Conservation (phyloP, 331 rosid species). For the Spiraea crenata region DNA sequence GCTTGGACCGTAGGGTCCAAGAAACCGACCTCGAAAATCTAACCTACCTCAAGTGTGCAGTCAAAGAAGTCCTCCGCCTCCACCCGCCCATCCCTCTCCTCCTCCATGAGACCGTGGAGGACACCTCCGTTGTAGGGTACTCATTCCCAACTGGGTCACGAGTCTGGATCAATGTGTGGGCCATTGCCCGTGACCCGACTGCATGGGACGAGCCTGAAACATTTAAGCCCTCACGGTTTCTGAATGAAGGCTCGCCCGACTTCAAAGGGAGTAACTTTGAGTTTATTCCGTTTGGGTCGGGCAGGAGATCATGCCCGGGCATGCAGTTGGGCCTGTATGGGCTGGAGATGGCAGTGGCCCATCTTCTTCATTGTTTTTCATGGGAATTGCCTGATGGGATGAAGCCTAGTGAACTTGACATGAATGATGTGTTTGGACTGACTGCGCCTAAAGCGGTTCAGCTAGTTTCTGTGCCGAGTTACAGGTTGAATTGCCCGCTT, state of each 20-base stretch:
- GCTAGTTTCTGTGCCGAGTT: slow-evolving; percentile 45
- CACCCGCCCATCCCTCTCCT: slow-evolving; percentile 65
- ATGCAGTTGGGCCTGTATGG: slow-evolving; percentile 55
- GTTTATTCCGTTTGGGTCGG: slow-evolving; percentile 59
- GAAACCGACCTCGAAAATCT: slow-evolving; percentile 42
- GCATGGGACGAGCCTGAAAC: slow-evolving; percentile 46
- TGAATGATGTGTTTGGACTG: slow-evolving; percentile 58
- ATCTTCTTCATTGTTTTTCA: slow-evolving; percentile 47
- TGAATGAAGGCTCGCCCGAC: slow-evolving; percentile 31
- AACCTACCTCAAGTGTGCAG: slow-evolving; percentile 33
- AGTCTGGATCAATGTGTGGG: slow-evolving; percentile 53
- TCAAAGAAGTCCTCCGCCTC: slow-evolving; percentile 59
- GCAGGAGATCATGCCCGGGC: slow-evolving; percentile 57
- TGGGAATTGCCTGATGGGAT: slow-evolving; percentile 55
- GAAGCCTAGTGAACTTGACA: slow-evolving; percentile 47
- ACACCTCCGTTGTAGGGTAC: slow-evolving; percentile 33
- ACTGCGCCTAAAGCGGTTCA: slow-evolving; percentile 53
- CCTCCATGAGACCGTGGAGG: slow-evolving; percentile 47
- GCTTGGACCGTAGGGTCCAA: slow-evolving; percentile 32
- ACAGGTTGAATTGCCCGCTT: slow-evolving; percentile 36
- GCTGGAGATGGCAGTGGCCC: slow-evolving; percentile 45
- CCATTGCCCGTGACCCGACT: slow-evolving; percentile 37
- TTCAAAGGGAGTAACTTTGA: slow-evolving; percentile 54
- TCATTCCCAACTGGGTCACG: slow-evolving; percentile 36
- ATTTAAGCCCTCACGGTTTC: slow-evolving; percentile 48